Percentiles rank a stretch among this genome's conserved stretches.
Evolutionary conservation across 257 asterid genomes (phyloP).

Genomic region (Lycium ferocissimum): DNA sequence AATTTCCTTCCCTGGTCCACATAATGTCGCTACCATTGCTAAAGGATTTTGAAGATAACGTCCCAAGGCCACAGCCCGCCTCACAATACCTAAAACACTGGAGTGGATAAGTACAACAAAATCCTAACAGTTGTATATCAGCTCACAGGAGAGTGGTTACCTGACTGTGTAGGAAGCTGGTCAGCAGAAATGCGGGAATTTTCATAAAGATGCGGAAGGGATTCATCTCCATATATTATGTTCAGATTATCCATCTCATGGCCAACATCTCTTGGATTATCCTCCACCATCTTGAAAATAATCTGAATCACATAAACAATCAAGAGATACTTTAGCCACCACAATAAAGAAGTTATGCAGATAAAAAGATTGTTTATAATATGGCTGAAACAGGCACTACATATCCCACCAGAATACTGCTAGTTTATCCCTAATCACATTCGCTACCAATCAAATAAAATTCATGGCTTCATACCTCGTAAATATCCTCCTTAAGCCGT

Average conservation of each 20-base stretch:
- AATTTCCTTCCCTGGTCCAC: slow-evolving; percentile 96
- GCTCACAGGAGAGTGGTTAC: slow-evolving; percentile 44
- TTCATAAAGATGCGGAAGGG: slow-evolving; percentile 93
- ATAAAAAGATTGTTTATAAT: not conserved
- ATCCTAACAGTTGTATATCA: slow-evolving; percentile 19
- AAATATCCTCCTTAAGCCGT: slow-evolving; percentile 90
- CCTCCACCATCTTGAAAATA: slow-evolving; percentile 97
- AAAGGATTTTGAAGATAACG: slow-evolving; percentile 93
- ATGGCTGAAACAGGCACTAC: not conserved
- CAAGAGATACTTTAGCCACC: slow-evolving; percentile 2
- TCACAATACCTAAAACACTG: slow-evolving; percentile 68
- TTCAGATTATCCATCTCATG: slow-evolving; percentile 94
- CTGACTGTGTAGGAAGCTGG: slow-evolving; percentile 96
- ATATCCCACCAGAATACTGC: not conserved
- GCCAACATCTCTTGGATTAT: slow-evolving; percentile 97
- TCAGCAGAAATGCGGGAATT: slow-evolving; percentile 89
- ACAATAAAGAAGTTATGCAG: not conserved
- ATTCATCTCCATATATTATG: slow-evolving; percentile 90
- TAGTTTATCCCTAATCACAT: not conserved
- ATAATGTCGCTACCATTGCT: slow-evolving; percentile 86
- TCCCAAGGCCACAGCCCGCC: slow-evolving; percentile 96
- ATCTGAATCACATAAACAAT: slow-evolving; percentile 53
- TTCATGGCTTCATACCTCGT: slow-evolving; percentile 62
- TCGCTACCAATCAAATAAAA: not conserved
- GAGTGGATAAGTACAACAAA: slow-evolving; percentile 15